Base-by-base conservation (phyloP, 2,329 filamentous ascomycete species). In the Ceratocystis harringtonii region DNA sequence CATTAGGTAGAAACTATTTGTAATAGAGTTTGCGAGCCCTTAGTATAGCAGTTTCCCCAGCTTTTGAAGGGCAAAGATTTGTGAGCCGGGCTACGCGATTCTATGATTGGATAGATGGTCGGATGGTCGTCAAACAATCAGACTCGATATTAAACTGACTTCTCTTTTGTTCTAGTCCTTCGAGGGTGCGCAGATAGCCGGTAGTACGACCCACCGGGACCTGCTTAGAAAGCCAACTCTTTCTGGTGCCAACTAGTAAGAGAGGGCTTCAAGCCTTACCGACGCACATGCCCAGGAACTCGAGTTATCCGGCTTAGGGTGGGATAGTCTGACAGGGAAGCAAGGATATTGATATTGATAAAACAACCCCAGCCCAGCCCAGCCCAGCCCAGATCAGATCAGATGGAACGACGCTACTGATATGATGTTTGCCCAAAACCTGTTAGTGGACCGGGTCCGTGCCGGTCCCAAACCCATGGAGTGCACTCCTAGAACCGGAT, bases 21-120 rank as follows among this genome's bases (percentile, higher is more conserved):
- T 64, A 64, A 45, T 64, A 64, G 48, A 64, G 63, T 48, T 60
- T 50, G 25, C 7, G 17, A 32, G n/a, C 22, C 52, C 50, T 36
- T 36, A 15, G 41, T 7, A 12, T 7, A 12, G 4, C 41, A 17
- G 50, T 12, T 64, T 64, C 63, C 63, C 63, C 63, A 64, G 50
- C 32, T 64, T 48, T 64, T 44, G 61, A 44, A 30, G 25, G 28
- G 43, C n/a, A 30, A 12, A 6, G 17, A n/a, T 28, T 28, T 36
- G 55, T 58, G n/a, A 36, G n/a, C 19, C 4, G 36, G 7, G 2
- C 32, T 36, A 36, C 28, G 19, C 28, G 48, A 22, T 25, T 25
- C 48, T 28, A 28, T 52, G 48, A 52, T 52, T 52, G 48, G 19
- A 25, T 25, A 15, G 48, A 3, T 7, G 19, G 19, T 25, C 6